Base-by-base conservation (phyloP, 257 asterid species). In the Linderniella brevidens region DNA sequence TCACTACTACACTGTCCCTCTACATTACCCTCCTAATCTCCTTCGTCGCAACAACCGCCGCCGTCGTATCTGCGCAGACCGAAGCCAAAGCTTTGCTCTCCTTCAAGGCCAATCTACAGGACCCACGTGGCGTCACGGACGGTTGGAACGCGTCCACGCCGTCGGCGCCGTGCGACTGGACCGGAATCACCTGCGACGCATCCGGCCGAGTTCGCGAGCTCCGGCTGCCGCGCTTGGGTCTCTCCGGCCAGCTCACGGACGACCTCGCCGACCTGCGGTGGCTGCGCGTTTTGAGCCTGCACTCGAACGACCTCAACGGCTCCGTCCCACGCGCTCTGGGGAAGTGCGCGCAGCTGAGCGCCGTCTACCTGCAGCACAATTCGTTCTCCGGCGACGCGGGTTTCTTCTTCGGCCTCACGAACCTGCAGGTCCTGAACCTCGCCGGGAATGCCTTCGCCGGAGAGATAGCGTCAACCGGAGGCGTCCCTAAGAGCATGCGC, bases 151-250 rank as follows among this genome's bases (percentile, higher is more conserved):
- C 57, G 1, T 64, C 78, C 58, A 69, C 86, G 6, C 64, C 70
- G 0, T 20, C 54, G 4, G 70, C 78, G 11, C 86, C 86, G 0
- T 76, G 86, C 56, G 86, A 76, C 51, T 76, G 86, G 86, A 46
- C 54, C 17, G 86, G 81, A 59, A 48, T 76, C 48, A 13, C 32
- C 1, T 76, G 86, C 53, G 57, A 19, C 56, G 58, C 50, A 6
- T 25, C 32, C 12, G 64, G 61, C 49, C 54, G 54, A 13, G 74
- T 62, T 38, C 61, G 70, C 17, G 71, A 73, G 44, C 63, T 76
- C 57, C 78, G 67, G 17, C 61, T 76, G n/a, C 71, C 86, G 3
- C 73, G 86, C 12, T 46, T 54, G 3, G 73, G 63, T 12, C 86
- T 72, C 42, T 13, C 56, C 46, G 86, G 86, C 45, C 29, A 13